phyloP scores from a whole-genome alignment of 73 alveolate species.

The Tetrahymena malaccensis region DNA sequence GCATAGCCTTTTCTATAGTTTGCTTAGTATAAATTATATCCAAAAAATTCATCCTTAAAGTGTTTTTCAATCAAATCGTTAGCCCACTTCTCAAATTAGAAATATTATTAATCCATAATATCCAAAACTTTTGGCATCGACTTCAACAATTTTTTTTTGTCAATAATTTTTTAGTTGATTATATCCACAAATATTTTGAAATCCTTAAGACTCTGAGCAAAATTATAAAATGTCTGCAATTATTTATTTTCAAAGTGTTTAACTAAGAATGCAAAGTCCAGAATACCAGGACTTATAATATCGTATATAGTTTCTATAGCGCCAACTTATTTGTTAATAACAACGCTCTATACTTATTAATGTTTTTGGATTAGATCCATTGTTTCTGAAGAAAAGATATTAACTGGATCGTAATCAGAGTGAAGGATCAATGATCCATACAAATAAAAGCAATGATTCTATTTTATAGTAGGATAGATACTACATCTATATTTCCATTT shows the following conservation, averaged over 20 bases:
- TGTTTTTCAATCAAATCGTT: neutral
- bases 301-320: neutral
- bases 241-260: neutral
- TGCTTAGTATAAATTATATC: neutral
- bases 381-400: neutral
- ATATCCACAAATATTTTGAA: neutral
- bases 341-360: neutral
- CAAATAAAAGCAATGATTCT: neutral
- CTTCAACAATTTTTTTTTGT: neutral
- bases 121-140: neutral
- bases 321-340: neutral
- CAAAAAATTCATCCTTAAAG: neutral
- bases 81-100: neutral
- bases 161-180: neutral
- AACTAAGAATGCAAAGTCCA: neutral
- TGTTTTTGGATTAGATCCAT: neutral
- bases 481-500: neutral
- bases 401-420: neutral
- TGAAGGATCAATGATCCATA: neutral
- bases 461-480: neutral
- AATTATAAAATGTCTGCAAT: neutral
- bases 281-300: neutral
- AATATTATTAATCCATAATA: neutral
- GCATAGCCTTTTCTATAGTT: neutral
- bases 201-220: neutral